Evolutionary conservation across 306 rosid genomes (phyloP), one percentile per base, ranked within the genome.

Genomic region (Arachis stenosperma): DNA sequence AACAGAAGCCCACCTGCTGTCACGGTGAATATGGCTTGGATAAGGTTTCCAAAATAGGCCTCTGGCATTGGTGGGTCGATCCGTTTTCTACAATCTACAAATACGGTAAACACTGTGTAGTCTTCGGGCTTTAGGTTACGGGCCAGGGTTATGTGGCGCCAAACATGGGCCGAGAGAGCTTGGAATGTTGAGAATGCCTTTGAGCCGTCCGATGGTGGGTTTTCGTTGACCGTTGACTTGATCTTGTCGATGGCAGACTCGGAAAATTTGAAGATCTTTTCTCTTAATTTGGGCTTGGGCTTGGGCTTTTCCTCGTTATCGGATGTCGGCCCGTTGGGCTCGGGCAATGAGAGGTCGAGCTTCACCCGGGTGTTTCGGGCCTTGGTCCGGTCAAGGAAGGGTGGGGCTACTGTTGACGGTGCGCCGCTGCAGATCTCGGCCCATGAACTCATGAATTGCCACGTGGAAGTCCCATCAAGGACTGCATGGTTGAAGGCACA

Each of bases 391-490:
- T 94, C 95, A 3, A 86, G 76, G 76, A 91, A 89, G 2, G 99
- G 99, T 6, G 42, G 67, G 69, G 79, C 76, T 12, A 96, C 77
- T 6, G 85, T 73, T 5, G 83, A 62, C 3, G 81, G 67, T 15
- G 93, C 53, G 0, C 96, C 97, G 0, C 76, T 22, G 67, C 97
- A 91, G 27, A 85, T 66, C 76, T 87, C 93, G 7, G 97, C 91
- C 99, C 99, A 94, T 9, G 99, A 85, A 14, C 78, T 91, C 97
- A 94, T 86, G 84, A 94, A 94, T 51, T 91, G 95, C 99, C 99
- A 94, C 65, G 96, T 91, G 87, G 97, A 80, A 0, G 95, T 86
- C 0, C 99, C 99, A 8, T 94, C 99, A 0, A 94, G 84, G 29
- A 94, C 79, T 0, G 95, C 97, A 44, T 94, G 99, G 84, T 94